Evolutionary conservation across 2,329 filamentous ascomycete species (phyloP), one percentile per base, ranked within the genome.

Genomic region (Colletotrichum cordylinicola): DNA sequence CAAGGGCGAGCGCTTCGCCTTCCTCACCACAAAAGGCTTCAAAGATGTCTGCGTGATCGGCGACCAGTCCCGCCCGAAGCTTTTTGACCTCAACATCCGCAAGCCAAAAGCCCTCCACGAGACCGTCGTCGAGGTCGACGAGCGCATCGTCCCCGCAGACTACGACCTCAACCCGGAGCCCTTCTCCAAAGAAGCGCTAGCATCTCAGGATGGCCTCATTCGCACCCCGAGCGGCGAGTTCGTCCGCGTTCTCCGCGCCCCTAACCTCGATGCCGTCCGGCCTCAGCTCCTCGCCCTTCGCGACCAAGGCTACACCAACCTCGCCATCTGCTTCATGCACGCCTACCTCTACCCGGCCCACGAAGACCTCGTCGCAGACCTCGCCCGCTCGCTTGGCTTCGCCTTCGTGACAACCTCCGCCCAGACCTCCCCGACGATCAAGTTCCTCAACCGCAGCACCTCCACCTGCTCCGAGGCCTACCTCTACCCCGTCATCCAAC

Each of bases 401-500:
- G 85, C 89, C 69, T 92, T 94, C 82, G 90, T 95, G 71, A 93
- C 91, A 72, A 85, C 94, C 24, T 94, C 92, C 48, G 91, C 92
- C 77, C 88, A 92, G 80, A 87, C 93, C 39, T 93, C 93, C 87
- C 92, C 92, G 2, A 93, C 94, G 88, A 94, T 94, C 83, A 94
- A 94, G 82, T 86, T 94, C 35, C 90, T 94, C 2, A 91, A 92
- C 12, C 84, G 93, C 79, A 91, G 91, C 27, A 94, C 91, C 2
- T 94, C 92, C 8, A 91, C 91, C 2, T 94, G 92, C 79, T 93
- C 93, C 8, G 93, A 94, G 81, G 93, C 93, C 6, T 95, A 95
- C 79, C 87, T 95, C 21, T 94, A 93, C 3, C 93, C 93, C 0
- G 91, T 92, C 2, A 94, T 94, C 78, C 88, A 90, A 67, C 91